These are phyloP conservation scores for Nepenthes alata DNA, from an alignment of 179 eudicot species.

Conservation along the genomic window DNA sequence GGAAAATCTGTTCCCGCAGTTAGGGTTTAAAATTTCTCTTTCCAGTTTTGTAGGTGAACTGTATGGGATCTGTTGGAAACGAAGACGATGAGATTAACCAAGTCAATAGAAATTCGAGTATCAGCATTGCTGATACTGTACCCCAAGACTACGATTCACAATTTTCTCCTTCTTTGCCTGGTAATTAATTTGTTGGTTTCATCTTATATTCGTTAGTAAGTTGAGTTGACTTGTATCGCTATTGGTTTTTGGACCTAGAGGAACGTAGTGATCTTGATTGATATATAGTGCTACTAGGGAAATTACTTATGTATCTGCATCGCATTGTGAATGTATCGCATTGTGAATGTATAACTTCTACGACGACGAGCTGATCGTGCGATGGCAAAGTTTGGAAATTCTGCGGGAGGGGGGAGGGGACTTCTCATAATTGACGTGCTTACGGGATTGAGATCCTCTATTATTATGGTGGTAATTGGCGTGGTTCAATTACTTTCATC, in stretches of 20 bases:
- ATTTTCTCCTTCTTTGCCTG: constrained; percentile 3
- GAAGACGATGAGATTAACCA: background rate
- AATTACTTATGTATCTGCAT: no score
- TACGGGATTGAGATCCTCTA: background rate
- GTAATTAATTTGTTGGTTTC: background rate
- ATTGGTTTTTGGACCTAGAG: background rate
- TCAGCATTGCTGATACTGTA: constrained; percentile 1
- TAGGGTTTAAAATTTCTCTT: no score
- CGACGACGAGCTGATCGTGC: no score
- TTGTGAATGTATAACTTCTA: no score
- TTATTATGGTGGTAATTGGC: background rate
- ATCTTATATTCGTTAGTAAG: background rate
- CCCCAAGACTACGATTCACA: constrained; percentile 5
- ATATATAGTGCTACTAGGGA: no score
- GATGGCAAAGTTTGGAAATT: no score
- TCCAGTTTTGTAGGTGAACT: no score
- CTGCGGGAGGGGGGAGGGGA: background rate
- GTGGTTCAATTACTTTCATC: background rate
- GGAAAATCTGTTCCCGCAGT: no score
- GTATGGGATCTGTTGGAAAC: constrained; percentile 7
- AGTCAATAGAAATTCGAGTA: background rate
- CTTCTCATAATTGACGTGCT: background rate
- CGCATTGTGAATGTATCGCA: no score
- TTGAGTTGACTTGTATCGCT: background rate
- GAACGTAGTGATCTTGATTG: no score